These are phyloP conservation scores for Chlorella sp. DNA, from an alignment of 139 green algal genomes.

Conservation along the genomic window DNA sequence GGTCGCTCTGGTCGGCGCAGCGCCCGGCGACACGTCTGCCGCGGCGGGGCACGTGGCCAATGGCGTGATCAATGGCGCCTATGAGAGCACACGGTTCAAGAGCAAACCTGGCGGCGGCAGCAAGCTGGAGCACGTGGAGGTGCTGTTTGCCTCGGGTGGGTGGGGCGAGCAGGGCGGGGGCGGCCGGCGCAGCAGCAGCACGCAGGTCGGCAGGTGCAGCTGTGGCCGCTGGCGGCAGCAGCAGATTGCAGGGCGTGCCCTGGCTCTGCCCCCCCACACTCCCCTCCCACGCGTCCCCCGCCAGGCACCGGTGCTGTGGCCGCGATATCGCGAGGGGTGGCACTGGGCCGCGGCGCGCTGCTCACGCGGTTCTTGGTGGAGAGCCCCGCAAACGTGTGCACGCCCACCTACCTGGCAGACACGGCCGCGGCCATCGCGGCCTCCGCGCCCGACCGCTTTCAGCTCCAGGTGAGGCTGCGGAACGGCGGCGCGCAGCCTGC, in stretches of 20 bases:
- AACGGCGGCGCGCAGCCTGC: no score
- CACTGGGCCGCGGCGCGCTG: conserved; percentile 58
- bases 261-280: no score
- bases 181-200: no score
- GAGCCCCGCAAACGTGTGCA: conserved; percentile 94
- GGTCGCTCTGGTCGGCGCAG: conserved; percentile 38
- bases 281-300: no score
- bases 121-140: conserved; percentile 54
- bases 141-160: conserved; percentile 48
- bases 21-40: background rate
- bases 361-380: conserved; percentile 89
- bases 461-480: conserved; percentile 29
- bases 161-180: background rate
- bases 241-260: no score
- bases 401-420: conserved; percentile 81
- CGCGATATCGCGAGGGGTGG: conserved; percentile 33
- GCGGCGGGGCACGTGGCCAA: conserved; percentile 36
- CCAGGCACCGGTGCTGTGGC: conserved; percentile 15
- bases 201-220: no score
- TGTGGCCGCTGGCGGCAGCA: no score
- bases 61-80: conserved; percentile 74
- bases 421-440: conserved; percentile 65
- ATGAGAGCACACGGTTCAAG: conserved; percentile 93
- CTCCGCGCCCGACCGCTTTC: conserved; percentile 53
- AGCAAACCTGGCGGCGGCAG: conserved; percentile 48